phyloP scores from a whole-genome alignment of 2,329 filamentous ascomycete genomes.

The Escovopsis weberi region DNA sequence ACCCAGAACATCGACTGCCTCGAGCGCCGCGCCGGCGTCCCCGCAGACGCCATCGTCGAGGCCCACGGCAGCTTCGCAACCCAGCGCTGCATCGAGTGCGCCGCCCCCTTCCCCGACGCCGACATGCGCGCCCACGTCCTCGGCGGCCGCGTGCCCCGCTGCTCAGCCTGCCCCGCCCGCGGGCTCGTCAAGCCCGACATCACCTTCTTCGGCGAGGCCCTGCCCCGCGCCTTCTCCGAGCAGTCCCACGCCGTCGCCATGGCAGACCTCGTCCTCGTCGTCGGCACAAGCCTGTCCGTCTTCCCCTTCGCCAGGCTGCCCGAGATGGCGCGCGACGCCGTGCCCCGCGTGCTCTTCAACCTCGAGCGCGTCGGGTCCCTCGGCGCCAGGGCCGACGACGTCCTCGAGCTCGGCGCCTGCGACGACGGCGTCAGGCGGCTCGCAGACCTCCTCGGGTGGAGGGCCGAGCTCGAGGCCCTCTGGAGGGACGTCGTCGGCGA shows the following conservation, averaged over 20 bases:
- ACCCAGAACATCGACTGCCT: slow-evolving; percentile 98
- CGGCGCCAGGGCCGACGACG: slow-evolving; percentile 68
- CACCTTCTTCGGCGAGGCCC: slow-evolving; percentile 75
- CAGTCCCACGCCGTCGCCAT: slow-evolving; percentile 32
- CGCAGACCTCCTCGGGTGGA: slow-evolving; percentile 71
- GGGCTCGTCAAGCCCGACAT: slow-evolving; percentile 89
- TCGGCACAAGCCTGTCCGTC: slow-evolving; percentile 79
- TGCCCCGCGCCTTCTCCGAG: slow-evolving; percentile 27
- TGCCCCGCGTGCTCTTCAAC: slow-evolving; percentile 77
- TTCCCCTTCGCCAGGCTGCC: slow-evolving; percentile 82
- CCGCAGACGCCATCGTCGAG: slow-evolving; percentile 68
- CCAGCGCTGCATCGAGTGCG: slow-evolving; percentile 86
- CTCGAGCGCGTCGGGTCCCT: slow-evolving; percentile 68
- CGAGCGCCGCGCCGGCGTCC: slow-evolving; percentile 75
- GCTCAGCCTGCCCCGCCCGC: slow-evolving; percentile 41
- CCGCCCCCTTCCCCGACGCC: slow-evolving; percentile 52
- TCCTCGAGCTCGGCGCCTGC: slow-evolving; percentile 68
- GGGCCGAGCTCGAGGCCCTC: slow-evolving; percentile 60
- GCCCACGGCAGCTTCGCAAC: slow-evolving; percentile 90
- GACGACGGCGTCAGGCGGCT: slow-evolving; percentile 68
- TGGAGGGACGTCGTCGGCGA: slow-evolving; percentile 58
- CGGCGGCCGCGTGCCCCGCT: slow-evolving; percentile 55
- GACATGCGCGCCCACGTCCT: slow-evolving; percentile 58
- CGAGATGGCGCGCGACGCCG: slow-evolving; percentile 40
- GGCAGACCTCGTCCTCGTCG: slow-evolving; percentile 68